A percentile compares a stretch with the other conserved stretches of the same genome.
Evolutionary conservation across 2,329 filamentous ascomycete genomes (phyloP).

Genomic region (Aspergillus sergii): DNA sequence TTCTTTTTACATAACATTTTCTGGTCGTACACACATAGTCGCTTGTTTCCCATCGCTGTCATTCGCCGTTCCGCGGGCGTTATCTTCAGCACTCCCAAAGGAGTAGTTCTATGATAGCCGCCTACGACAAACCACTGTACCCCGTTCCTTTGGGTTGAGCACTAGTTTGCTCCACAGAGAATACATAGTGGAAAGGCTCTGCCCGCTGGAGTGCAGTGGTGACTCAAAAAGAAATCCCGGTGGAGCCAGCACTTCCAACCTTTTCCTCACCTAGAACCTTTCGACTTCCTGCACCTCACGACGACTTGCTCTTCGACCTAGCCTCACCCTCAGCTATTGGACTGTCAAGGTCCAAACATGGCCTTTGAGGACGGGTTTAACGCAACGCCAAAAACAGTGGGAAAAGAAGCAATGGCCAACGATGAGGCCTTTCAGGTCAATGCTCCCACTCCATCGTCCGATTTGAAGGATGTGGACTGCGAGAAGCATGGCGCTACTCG

Average conservation of each 20-base stretch:
- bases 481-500: conserved; percentile 40
- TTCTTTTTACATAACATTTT: conserved; percentile 31
- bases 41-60: conserved; percentile 9
- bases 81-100: conserved; percentile 6
- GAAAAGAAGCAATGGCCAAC: conserved; percentile 27
- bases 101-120: neutral
- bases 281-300: conserved; percentile 8
- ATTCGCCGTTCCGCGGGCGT: conserved; percentile 14
- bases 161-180: neutral
- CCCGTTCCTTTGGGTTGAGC: neutral
- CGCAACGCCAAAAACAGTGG: conserved; percentile 19
- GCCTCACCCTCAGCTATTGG: conserved; percentile 5
- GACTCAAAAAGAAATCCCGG: conserved; percentile 3
- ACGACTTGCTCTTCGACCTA: neutral
- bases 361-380: conserved; percentile 23
- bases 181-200: neutral
- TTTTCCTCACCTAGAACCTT: conserved; percentile 9
- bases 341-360: conserved; percentile 25
- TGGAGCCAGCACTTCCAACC: conserved; percentile 17
- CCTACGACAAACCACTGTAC: neutral
- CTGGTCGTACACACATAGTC: conserved; percentile 12
- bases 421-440: conserved; percentile 29
- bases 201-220: neutral
- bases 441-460: conserved; percentile 13
- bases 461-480: conserved; percentile 35